Evolutionary conservation across 208 protist species (phyloP), one percentile per base, ranked within the genome.

Genomic region (Acanthamoeba royreba): DNA sequence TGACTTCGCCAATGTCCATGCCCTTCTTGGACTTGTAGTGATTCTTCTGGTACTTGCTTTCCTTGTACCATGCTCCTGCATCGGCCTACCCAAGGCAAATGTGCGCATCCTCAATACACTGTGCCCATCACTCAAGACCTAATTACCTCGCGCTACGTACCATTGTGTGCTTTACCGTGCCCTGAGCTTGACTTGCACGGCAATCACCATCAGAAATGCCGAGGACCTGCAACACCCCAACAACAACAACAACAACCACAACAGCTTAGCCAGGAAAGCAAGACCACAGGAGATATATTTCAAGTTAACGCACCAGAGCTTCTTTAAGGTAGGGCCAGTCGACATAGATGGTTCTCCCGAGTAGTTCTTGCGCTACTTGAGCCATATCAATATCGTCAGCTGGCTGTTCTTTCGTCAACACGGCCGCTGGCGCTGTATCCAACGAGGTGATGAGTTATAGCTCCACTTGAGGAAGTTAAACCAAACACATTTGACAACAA

Each of bases 41-140:
- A 31, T 91, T 91, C 52, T 43, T 61, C 55, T 91, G 85, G 25
- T 91, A 91, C 55, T 91, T 91, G 85, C 85, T 91, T 52, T 91
- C 85, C 55, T 91, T 91, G 17, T 33, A 38, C 85, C 85, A 91
- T 9, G 85, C 85, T 22, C 35, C 33, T 0, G 55, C 66, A 69
- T 91, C 85, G 38, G n/a, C 85, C 49, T 91, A 28, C 28, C 25
- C 13, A 1, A 33, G 28, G 3, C 19, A 0, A 22, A 13, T 15
- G 15, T 61, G 53, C n/a, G 17, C 17, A 15, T 8, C 38, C 38
- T 83, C 8, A 47, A 17, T n/a, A 42, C 0, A 83, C 5, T 5
- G 11, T 8, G 4, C 55, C 4, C 5, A 17, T 74, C 5, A 0
- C 28, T 55, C 49, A 55, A 9, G 49, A 55, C 9, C 33, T 31